These are phyloP conservation scores for Coemansia sp. DNA, from an alignment of 192 early-diverging fungal species.

Conservation along the genomic window DNA sequence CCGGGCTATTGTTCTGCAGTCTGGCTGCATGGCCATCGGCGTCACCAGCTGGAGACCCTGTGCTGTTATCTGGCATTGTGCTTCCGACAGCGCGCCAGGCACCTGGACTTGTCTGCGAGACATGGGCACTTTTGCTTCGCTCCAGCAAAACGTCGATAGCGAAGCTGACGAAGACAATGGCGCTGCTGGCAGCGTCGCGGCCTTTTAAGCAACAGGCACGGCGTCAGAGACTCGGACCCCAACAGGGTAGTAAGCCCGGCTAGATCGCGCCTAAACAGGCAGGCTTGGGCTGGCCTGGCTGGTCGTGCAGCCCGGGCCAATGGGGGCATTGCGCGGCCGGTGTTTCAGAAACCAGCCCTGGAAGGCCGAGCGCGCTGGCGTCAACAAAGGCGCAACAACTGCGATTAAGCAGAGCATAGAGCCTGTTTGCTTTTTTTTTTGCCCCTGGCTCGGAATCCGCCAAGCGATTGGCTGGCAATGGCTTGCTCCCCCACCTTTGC, in stretches of 20 bases:
- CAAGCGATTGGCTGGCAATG: constrained; percentile 31
- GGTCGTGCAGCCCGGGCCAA: background rate
- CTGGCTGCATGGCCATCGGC: too few relatives aligned
- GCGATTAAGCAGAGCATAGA: background rate
- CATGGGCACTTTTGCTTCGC: too few relatives aligned
- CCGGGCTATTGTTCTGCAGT: background rate
- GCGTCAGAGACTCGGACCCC: background rate
- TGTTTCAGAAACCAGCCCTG: background rate
- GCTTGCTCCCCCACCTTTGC: constrained; percentile 10
- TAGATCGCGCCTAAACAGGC: background rate
- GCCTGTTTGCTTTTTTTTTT: background rate
- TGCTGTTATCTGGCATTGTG: too few relatives aligned
- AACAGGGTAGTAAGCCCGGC: background rate
- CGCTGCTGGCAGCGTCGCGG: background rate
- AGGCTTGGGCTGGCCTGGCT: background rate
- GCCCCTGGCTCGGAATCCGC: constrained; percentile 26
- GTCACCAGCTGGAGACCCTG: too few relatives aligned
- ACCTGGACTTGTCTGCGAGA: too few relatives aligned
- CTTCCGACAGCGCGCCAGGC: too few relatives aligned
- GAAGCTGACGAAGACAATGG: too few relatives aligned
- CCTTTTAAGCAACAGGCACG: background rate
- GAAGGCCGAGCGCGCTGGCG: background rate
- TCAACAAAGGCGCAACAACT: background rate
- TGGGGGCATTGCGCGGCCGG: background rate
- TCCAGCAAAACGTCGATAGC: too few relatives aligned